These are phyloP conservation scores for Arthrobotrys sinensis DNA, from an alignment of 2,329 filamentous ascomycete species.

Conservation along the genomic window DNA sequence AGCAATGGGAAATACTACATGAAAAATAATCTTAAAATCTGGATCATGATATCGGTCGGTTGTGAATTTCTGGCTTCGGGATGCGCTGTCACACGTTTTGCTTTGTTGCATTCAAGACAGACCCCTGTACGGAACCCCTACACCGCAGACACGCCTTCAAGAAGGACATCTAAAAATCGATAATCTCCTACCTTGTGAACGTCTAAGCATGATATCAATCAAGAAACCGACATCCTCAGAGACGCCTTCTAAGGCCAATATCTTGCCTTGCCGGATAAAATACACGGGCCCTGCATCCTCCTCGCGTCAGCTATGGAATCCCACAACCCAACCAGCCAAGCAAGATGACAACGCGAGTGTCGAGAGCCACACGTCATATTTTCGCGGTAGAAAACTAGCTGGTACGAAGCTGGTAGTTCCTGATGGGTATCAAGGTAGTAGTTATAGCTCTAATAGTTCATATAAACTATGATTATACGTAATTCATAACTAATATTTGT, in stretches of 20 bases:
- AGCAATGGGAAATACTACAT: neutral
- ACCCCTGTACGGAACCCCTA: neutral
- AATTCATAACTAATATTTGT: neutral
- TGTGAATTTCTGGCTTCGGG: neutral
- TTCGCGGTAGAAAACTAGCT: slow-evolving; percentile 52
- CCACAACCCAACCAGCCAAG: slow-evolving; percentile 12
- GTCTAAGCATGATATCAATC: slow-evolving; percentile 51
- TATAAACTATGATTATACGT: neutral
- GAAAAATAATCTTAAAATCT: neutral
- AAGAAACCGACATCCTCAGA: slow-evolving; percentile 12
- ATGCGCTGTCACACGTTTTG: too few species aligned
- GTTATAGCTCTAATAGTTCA: neutral
- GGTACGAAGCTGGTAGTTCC: slow-evolving; percentile 51
- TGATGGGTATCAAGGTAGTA: slow-evolving; percentile 54
- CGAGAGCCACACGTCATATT: slow-evolving; percentile 52
- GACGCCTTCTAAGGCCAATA: slow-evolving; percentile 46
- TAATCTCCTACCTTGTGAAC: too few species aligned
- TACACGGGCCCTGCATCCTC: slow-evolving; percentile 59
- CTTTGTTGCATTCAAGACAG: too few species aligned
- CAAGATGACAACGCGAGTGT: slow-evolving; percentile 1
- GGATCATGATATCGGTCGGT: neutral
- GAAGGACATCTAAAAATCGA: too few species aligned
- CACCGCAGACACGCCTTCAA: neutral
- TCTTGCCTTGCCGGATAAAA: slow-evolving; percentile 56
- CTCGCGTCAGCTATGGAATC: slow-evolving; percentile 56